Conservation (phyloP, 352 stramenopile genomes). For the Phytopythium sindhum region DNA sequence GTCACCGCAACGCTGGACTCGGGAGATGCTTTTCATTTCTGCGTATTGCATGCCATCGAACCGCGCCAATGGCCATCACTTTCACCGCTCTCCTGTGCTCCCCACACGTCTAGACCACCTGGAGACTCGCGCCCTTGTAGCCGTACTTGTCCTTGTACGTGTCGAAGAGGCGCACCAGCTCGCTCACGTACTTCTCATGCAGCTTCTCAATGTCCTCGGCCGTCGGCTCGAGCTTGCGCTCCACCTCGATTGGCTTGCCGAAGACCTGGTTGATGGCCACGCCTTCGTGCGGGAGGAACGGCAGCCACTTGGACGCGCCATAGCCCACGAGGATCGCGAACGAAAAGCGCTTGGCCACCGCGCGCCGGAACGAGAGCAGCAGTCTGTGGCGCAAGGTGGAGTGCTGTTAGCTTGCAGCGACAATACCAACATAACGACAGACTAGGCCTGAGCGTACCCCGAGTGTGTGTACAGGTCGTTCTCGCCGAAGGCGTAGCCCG, state of each 20-base stretch:
- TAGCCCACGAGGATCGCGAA: conserved; percentile 61
- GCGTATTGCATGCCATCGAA: not conserved
- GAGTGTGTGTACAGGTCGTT: conserved; percentile 84
- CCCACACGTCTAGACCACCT: conserved; percentile 37
- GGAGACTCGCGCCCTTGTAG: conserved; percentile 50
- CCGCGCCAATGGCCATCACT: not conserved
- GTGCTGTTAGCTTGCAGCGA: not conserved
- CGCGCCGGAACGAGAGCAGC: conserved; percentile 65
- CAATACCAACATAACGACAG: not conserved
- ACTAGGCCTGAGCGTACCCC: conserved; percentile 24
- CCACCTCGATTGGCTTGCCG: conserved; percentile 62
- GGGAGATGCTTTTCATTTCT: conserved; percentile 1
- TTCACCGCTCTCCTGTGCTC: conserved; percentile 3
- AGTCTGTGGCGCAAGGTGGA: conserved; percentile 18
- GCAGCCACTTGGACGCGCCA: conserved; percentile 52
- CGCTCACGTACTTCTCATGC: conserved; percentile 57
- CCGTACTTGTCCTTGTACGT: conserved; percentile 83
- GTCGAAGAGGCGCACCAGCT: conserved; percentile 76
- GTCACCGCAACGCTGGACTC: not conserved
- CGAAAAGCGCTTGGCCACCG: conserved; percentile 63
- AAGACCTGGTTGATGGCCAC: conserved; percentile 70
- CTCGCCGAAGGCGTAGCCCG: conserved; percentile 78
- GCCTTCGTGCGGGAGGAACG: conserved; percentile 51
- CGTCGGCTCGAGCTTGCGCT: conserved; percentile 55
- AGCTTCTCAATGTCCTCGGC: conserved; percentile 64